Percentiles rank a stretch among this genome's conserved stretches.
These are phyloP conservation scores for Talaromyces albobiverticillius DNA, from an alignment of 2,329 filamentous ascomycete genomes.

Conservation along the genomic window DNA sequence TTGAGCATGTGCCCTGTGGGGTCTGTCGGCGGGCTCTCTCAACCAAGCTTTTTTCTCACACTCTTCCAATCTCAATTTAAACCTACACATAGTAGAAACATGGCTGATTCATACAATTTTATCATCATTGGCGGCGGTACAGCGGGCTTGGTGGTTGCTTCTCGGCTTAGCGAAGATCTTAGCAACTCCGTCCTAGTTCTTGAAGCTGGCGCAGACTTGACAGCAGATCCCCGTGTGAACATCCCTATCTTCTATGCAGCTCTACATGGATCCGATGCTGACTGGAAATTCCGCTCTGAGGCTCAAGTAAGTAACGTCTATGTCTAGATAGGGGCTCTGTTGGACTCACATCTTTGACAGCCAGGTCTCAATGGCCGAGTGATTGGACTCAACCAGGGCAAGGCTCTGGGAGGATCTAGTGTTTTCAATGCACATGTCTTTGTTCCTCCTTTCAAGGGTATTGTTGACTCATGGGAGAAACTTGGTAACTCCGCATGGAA, in stretches of 20 bases:
- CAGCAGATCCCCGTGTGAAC: slow-evolving; percentile 13
- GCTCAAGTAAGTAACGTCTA: slow-evolving; percentile 13
- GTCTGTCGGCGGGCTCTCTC: too few species aligned
- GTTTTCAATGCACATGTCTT: slow-evolving; percentile 32
- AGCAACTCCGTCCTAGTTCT: slow-evolving; percentile 11
- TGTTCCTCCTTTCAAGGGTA: slow-evolving; percentile 21
- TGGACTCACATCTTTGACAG: slow-evolving; percentile 3
- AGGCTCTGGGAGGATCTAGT: slow-evolving; percentile 23
- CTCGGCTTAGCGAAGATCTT: slow-evolving; percentile 9
- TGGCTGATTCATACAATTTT: slow-evolving; percentile 21
- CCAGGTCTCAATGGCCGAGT: slow-evolving; percentile 16
- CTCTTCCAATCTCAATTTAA: too few species aligned
- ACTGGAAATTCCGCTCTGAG: slow-evolving; percentile 12
- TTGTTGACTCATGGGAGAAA: slow-evolving; percentile 37
- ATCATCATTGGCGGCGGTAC: slow-evolving; percentile 19
- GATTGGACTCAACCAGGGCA: slow-evolving; percentile 12
- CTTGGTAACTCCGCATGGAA: slow-evolving; percentile 38
- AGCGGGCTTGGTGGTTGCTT: slow-evolving; percentile 13
- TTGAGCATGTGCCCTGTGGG: too few species aligned
- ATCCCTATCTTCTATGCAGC: slow-evolving; percentile 10
- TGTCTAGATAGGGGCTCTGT: not conserved
- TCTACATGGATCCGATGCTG: slow-evolving; percentile 9
- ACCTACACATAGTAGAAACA: too few species aligned
- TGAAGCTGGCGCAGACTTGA: slow-evolving; percentile 15
- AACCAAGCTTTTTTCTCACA: too few species aligned